Evolutionary conservation across 805 yeast genomes (phyloP).

Genomic region (Yamadazyma takamatsuzukensis): DNA sequence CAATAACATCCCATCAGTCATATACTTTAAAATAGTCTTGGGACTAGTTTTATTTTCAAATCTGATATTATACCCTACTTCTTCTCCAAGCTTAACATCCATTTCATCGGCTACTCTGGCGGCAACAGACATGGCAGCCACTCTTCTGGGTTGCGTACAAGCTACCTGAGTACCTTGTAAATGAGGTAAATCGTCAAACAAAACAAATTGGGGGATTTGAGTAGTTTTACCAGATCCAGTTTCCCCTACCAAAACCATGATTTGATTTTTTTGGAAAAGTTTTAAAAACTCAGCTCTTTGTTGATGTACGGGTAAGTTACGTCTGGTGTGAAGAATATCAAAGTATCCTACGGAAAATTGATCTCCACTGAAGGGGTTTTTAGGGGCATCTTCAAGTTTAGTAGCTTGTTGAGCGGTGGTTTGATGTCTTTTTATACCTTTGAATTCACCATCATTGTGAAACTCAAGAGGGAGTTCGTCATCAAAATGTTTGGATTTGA

Average conservation of each 20-base stretch:
- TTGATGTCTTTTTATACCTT: constrained; percentile 49
- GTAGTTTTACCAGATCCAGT: constrained; percentile 99
- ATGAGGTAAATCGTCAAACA: constrained; percentile 91
- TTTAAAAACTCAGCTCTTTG: constrained; percentile 86
- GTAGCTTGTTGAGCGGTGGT: constrained; percentile 67
- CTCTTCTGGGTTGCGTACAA: constrained; percentile 96
- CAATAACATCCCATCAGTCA: constrained; percentile 98
- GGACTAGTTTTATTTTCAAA: constrained; percentile 84
- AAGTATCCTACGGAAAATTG: constrained; percentile 62
- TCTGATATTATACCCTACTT: constrained; percentile 93
- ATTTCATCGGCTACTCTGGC: constrained; percentile 95
- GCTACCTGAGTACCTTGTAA: constrained; percentile 81
- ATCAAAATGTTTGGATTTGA: constrained; percentile 47
- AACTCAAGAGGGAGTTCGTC: constrained; percentile 36
- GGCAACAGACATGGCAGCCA: constrained; percentile 98
- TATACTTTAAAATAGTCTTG: constrained; percentile 83
- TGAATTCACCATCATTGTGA: constrained; percentile 64
- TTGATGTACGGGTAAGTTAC: constrained; percentile 89
- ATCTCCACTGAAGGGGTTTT: constrained; percentile 79
- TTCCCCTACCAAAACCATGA: constrained; percentile 98
- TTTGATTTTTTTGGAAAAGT: constrained; percentile 82
- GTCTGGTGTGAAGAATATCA: constrained; percentile 72
- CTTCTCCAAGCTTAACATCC: constrained; percentile 90
- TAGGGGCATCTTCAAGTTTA: constrained; percentile 50
- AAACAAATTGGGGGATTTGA: constrained; percentile 94